These are phyloP conservation scores for Hypoxylon trugodes DNA, from an alignment of 495 filamentous ascomycete genomes.

Conservation along the genomic window DNA sequence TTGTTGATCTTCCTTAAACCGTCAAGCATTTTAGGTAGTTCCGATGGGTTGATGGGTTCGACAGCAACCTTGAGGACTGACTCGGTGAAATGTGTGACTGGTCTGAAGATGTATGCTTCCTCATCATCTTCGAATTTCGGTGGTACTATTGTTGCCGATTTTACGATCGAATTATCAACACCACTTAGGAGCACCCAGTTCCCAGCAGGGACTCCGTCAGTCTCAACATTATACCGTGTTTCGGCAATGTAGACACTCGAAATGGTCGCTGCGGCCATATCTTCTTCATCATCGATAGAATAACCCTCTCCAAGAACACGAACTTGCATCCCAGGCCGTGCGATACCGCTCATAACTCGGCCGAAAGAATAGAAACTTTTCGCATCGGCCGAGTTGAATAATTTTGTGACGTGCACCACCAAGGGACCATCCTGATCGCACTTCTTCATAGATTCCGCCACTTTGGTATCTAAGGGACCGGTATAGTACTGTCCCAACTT, in stretches of 20 bases:
- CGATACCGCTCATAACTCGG: constrained; percentile 92
- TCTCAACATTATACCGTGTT: constrained; percentile 89
- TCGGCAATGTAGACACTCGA: constrained; percentile 92
- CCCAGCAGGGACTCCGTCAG: constrained; percentile 92
- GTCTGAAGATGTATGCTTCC: constrained; percentile 93
- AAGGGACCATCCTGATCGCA: constrained; percentile 93
- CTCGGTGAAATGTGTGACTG: constrained; percentile 93
- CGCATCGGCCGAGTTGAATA: constrained; percentile 89
- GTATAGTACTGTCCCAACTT: constrained; percentile 90
- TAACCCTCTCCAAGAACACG: constrained; percentile 95
- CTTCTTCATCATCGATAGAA: constrained; percentile 96
- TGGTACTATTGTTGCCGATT: constrained; percentile 93
- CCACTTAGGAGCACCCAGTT: constrained; percentile 91
- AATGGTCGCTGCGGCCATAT: constrained; percentile 92
- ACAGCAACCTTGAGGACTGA: constrained; percentile 98
- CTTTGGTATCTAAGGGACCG: constrained; percentile 88
- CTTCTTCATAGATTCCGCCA: constrained; percentile 77
- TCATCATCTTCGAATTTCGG: constrained; percentile 82
- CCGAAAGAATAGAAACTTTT: constrained; percentile 88
- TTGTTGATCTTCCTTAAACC: constrained; percentile 97
- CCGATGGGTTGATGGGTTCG: constrained; percentile 97
- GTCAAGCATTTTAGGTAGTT: constrained; percentile 99
- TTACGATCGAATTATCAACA: constrained; percentile 97
- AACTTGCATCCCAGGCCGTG: constrained; percentile 79
- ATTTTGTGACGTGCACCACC: constrained; percentile 88